Conservation (phyloP, 73 alveolate genomes). For the Blepharisma stoltei region DNA sequence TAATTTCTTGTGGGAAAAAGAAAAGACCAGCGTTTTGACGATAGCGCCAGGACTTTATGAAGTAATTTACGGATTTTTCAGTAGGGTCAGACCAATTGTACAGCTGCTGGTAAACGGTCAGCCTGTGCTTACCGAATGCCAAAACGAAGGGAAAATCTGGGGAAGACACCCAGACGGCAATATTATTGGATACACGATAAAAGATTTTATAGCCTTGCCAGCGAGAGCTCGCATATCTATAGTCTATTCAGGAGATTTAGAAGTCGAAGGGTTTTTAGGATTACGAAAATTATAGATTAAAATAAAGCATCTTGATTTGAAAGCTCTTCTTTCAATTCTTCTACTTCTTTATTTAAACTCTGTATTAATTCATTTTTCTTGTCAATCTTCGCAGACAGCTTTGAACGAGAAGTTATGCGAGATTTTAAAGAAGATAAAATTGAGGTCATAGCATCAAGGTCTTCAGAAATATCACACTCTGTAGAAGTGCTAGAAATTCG, state of each 20-base stretch:
- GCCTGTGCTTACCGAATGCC: conserved; percentile 74
- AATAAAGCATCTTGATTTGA: too few relatives aligned
- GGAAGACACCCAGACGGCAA: conserved; percentile 85
- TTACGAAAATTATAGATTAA: conserved; percentile 38
- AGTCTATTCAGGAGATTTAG: conserved; percentile 83
- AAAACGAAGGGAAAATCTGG: conserved; percentile 76
- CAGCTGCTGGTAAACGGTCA: conserved; percentile 75
- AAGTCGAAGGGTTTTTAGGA: conserved; percentile 56
- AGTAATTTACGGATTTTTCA: conserved; percentile 61
- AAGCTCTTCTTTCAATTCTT: too few relatives aligned
- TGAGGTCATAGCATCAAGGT: too few relatives aligned
- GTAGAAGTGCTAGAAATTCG: too few relatives aligned
- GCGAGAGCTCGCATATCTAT: conserved; percentile 92
- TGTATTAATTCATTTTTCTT: too few relatives aligned
- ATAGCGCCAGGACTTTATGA: conserved; percentile 93
- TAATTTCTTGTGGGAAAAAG: conserved; percentile 91
- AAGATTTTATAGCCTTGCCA: conserved; percentile 93
- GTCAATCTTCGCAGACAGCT: too few relatives aligned
- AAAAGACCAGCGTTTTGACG: conserved; percentile 66
- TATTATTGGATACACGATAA: conserved; percentile 81
- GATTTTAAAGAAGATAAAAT: too few relatives aligned
- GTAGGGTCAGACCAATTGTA: conserved; percentile 64
- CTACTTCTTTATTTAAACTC: too few relatives aligned
- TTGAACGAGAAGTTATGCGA: too few relatives aligned
- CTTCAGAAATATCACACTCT: too few relatives aligned